Base-by-base conservation (phyloP, 306 rosid genomes). In the Vicia sativa region DNA sequence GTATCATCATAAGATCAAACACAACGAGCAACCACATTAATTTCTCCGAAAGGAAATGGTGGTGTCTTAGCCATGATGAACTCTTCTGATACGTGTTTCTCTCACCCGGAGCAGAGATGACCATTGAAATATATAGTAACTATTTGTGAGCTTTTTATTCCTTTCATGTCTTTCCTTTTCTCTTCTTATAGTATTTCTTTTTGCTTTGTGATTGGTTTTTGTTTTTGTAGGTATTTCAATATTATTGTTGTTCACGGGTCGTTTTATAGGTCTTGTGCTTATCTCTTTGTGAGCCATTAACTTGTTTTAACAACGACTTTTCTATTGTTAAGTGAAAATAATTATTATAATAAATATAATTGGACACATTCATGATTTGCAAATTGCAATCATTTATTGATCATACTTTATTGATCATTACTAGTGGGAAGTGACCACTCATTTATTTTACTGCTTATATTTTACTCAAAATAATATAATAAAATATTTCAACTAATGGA, bases 21-120 rank as follows among this genome's bases (percentile, higher is more conserved):
- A 61, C 1, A 16, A 15, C 14, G 21, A 46, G 2, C 23, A 21
- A 21, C 23, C 23, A 21, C 23, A 2, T 21, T 21, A 21, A 21
- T 1, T 21, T 21, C 23, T 21, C 23, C 23, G 23, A 21, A 21
- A 21, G 23, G 2, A 21, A 21, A 21, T 21, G 23, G 23, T 21
- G 23, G 23, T 21, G 23, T 21, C 23, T 21, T 1, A 21, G 23
- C 23, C 23, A 42, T 15, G n/a, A 42, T 15, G 15, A 56, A 38
- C n/a, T 50, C 56, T 61, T 50, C 56, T 61, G 39, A 56, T 70
- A 42, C 56, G 57, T 56, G 74, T 70, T 56, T 56, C 74, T 26
- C 66, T 70, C 74, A 70, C 65, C 66, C 6, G 14, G 31, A 69
- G 21, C 3, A 55, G 19, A 69, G 15, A 16, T 69, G 65, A 41